Conservation (phyloP, 352 stramenopile genomes). For the Thraustochytrium sp. region DNA sequence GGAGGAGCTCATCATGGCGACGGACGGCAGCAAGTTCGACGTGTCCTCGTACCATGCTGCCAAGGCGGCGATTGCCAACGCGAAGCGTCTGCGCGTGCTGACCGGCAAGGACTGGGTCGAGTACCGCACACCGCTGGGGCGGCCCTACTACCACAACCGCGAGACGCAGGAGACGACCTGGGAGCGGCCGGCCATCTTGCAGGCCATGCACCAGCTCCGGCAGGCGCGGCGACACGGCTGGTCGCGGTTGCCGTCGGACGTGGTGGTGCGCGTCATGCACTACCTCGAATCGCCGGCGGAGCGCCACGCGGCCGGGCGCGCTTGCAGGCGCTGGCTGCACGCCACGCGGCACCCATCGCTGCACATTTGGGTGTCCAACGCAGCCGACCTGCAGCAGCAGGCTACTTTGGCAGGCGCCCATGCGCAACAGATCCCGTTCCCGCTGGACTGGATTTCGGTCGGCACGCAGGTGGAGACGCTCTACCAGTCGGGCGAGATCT, state of each 20-base stretch:
- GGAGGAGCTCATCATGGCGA: constrained; percentile 43
- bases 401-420: no score
- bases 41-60: constrained; percentile 39
- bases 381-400: neutral
- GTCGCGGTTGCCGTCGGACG: neutral
- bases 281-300: neutral
- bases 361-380: constrained; percentile 1
- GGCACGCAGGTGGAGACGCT: constrained; percentile 23
- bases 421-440: neutral
- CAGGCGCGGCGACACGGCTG: neutral
- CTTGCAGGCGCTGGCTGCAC: constrained; percentile 14
- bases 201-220: neutral
- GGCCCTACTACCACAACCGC: neutral
- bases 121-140: neutral
- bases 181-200: neutral
- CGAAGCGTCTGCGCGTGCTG: constrained; percentile 49
- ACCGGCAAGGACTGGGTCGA: constrained; percentile 41
- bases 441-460: constrained; percentile 1
- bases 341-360: constrained; percentile 18
- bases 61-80: constrained; percentile 57
- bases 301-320: neutral
- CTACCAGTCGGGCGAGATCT: constrained; percentile 12
- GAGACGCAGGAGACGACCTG: constrained; percentile 29
- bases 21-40: constrained; percentile 47
- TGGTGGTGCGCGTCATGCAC: constrained; percentile 16